These are phyloP conservation scores for Hypoxylon rickii DNA, from an alignment of 495 filamentous ascomycete species.

Conservation along the genomic window DNA sequence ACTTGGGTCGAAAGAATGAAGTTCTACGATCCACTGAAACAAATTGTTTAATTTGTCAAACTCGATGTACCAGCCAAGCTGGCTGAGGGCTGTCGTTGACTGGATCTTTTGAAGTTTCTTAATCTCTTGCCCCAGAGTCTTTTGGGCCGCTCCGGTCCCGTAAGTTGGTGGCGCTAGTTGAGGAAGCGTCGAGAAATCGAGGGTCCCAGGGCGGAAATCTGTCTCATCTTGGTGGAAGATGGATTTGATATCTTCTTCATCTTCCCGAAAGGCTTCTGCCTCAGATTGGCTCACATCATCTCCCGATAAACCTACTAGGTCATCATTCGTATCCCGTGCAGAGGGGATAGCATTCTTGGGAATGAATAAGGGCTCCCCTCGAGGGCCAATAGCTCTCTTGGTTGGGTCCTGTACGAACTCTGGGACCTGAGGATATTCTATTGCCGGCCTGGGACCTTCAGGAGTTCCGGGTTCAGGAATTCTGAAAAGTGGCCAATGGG, in stretches of 20 bases:
- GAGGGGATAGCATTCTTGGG: constrained; percentile 29
- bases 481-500: too few species aligned
- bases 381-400: not conserved
- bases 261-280: constrained; percentile 53
- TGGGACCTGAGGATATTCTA: not conserved
- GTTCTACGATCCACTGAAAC: constrained; percentile 92
- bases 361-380: constrained; percentile 3
- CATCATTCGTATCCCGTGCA: not conserved
- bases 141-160: constrained; percentile 67
- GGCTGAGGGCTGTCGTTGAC: constrained; percentile 60
- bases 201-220: constrained; percentile 67
- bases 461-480: too few species aligned
- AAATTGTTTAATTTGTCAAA: constrained; percentile 61
- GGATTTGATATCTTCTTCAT: constrained; percentile 56
- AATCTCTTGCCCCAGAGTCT: constrained; percentile 66
- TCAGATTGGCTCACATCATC: constrained; percentile 36
- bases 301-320: not conserved
- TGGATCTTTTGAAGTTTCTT: constrained; percentile 65
- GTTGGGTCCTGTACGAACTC: constrained; percentile 29
- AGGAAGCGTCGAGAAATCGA: constrained; percentile 60
- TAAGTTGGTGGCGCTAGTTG: constrained; percentile 68
- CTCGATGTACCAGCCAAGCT: constrained; percentile 88
- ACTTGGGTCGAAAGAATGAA: constrained; percentile 76
- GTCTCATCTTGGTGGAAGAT: constrained; percentile 52
- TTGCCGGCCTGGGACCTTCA: too few species aligned